phyloP scores from a whole-genome alignment of 1,284 basidiomycete genomes.

The Pisolithus thermaeus region DNA sequence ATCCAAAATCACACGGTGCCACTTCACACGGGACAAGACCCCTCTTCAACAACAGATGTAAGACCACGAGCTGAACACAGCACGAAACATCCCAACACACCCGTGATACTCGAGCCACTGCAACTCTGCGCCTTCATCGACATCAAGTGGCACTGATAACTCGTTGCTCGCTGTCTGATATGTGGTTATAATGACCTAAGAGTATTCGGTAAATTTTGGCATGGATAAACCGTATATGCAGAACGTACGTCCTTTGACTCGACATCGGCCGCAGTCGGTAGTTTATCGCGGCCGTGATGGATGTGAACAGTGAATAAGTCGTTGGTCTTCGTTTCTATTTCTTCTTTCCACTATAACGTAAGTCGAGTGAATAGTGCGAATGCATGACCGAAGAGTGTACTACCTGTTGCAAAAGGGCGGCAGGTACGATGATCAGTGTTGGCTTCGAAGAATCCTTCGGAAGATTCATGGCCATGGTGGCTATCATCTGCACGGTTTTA shows the following conservation, averaged over 20 bases:
- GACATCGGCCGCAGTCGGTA: slow-evolving; percentile 41
- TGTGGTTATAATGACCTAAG: slow-evolving; percentile 58
- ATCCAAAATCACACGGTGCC: slow-evolving; percentile 60
- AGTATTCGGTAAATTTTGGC: slow-evolving; percentile 4
- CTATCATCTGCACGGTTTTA: slow-evolving; percentile 71
- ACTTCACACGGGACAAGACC: slow-evolving; percentile 47
- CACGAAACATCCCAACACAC: slow-evolving; percentile 25
- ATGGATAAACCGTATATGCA: slow-evolving; percentile 1
- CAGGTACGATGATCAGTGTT: slow-evolving; percentile 64
- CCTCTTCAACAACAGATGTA: slow-evolving; percentile 36
- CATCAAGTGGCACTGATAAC: slow-evolving; percentile 42
- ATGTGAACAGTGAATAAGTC: slow-evolving; percentile 58
- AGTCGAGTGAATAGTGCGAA: not conserved
- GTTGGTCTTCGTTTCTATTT: slow-evolving; percentile 59
- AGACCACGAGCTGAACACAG: slow-evolving; percentile 1
- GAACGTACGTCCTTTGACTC: slow-evolving; percentile 49
- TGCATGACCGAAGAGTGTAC: not conserved
- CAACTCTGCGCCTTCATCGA: slow-evolving; percentile 40
- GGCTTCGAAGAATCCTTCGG: slow-evolving; percentile 42
- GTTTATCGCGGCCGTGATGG: slow-evolving; percentile 62
- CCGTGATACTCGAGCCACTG: slow-evolving; percentile 46
- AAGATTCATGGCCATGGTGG: slow-evolving; percentile 59
- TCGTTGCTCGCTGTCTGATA: slow-evolving; percentile 60
- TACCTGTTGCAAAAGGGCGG: slow-evolving; percentile 62
- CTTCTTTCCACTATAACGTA: slow-evolving; percentile 57